These are phyloP conservation scores for Castanospermum australe DNA, from an alignment of 306 rosid species.

Conservation along the genomic window DNA sequence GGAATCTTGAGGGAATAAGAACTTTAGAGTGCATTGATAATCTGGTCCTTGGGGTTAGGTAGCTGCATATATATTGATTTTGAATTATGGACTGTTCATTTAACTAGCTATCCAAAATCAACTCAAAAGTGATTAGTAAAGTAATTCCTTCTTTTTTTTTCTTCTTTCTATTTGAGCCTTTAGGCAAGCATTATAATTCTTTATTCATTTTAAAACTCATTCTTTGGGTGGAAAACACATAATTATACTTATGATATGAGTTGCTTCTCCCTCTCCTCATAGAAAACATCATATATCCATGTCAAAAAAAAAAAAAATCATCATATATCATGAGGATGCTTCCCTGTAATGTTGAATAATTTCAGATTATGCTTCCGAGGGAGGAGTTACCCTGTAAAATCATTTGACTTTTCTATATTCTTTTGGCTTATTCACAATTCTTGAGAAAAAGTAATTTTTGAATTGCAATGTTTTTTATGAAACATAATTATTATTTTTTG, in stretches of 20 bases:
- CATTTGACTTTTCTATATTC: background rate
- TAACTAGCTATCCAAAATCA: background rate
- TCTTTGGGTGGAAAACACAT: background rate
- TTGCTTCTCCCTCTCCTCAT: background rate
- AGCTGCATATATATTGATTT: background rate
- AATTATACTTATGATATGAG: background rate
- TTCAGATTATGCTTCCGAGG: background rate
- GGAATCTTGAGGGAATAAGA: background rate
- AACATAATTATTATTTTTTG: background rate
- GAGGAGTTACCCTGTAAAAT: background rate
- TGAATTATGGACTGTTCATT: conserved; percentile 8
- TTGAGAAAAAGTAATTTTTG: background rate
- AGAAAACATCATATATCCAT: background rate
- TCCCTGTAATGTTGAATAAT: background rate
- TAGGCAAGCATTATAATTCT: background rate
- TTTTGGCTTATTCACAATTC: background rate
- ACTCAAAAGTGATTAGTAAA: background rate
- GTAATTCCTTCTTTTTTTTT: background rate
- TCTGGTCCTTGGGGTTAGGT: conserved; percentile 42
- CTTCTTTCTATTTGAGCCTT: background rate
- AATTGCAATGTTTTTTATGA: background rate
- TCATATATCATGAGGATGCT: conserved; percentile 6
- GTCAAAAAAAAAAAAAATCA: too few species aligned
- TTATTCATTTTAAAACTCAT: background rate
- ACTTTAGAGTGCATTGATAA: conserved; percentile 16